Base-by-base conservation (phyloP, 306 rosid genomes). In the Chamaecrista fasciculata region DNA sequence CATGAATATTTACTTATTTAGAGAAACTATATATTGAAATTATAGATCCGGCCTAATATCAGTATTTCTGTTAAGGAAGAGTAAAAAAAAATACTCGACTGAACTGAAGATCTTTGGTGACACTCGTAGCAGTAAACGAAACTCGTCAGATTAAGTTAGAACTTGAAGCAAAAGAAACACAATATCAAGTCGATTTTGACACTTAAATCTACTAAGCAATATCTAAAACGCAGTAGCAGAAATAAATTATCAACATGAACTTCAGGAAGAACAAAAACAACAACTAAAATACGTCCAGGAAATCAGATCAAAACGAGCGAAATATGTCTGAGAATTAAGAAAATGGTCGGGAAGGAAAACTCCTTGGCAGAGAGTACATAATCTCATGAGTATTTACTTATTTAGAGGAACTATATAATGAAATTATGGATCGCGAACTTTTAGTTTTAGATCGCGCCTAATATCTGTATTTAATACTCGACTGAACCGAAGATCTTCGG, bases 311-410 rank as follows among this genome's bases (percentile, higher is more conserved):
- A 49, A 55, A 42, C 42, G 56, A 39, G 14, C n/a, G n/a, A n/a
- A n/a, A n/a, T n/a, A n/a, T n/a, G n/a, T n/a, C 48, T 37, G 10
- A 58, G 39, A 48, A 51, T 74, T 53, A 63, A 56, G 59, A 56
- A 25, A 33, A 15, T 9, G 21, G 51, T 34, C n/a, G 24, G 40
- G 37, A 18, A 53, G 26, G 23, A 33, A 39, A 53, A 37, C 49
- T 62, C 5, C 8, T 25, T 23, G 28, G 18, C 74, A 34, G 44
- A 19, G 44, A 71, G 49, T 20, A 57, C 11, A 44, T 12, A 18
- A 62, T 46, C 39, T 64, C 26, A 8, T 7, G 42, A 48, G n/a
- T n/a, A n/a, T n/a, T n/a, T n/a, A n/a, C n/a, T 6, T 40, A 19
- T 6, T 43, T 6, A 50, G 43, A 50, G 73, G 44, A 52, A 42